Conservation (phyloP, 441 rosid species). For the Populus hybrid region DNA sequence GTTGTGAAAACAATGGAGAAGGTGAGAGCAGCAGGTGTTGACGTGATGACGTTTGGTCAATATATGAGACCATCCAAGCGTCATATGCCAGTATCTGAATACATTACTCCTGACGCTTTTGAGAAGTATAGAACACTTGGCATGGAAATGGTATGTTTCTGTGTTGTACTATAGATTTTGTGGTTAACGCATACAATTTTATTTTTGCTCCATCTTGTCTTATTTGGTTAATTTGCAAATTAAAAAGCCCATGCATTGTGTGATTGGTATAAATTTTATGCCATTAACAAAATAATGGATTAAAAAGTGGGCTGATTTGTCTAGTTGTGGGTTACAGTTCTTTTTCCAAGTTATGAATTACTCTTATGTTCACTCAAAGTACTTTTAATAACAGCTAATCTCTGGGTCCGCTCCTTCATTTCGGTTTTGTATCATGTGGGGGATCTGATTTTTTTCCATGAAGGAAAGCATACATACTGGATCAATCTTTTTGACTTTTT, state of each 20-base stretch:
- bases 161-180: background rate
- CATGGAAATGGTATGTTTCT: slow-evolving; percentile 83
- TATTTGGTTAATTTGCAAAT: background rate
- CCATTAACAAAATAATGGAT: background rate
- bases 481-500: background rate
- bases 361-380: background rate
- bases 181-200: background rate
- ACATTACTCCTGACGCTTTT: slow-evolving; percentile 90
- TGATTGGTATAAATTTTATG: background rate
- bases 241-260: background rate
- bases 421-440: background rate
- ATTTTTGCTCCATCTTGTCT: no score
- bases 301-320: background rate
- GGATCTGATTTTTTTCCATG: background rate
- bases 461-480: background rate
- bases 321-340: background rate
- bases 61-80: slow-evolving; percentile 99
- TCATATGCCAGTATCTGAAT: slow-evolving; percentile 95
- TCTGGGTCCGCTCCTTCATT: background rate
- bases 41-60: slow-evolving; percentile 95
- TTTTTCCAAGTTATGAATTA: background rate
- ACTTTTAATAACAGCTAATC: background rate
- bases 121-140: slow-evolving; percentile 78
- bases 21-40: slow-evolving; percentile 91
- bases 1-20: slow-evolving; percentile 89